Percentiles rank a stretch among this genome's conserved stretches.
Evolutionary conservation across 2,329 filamentous ascomycete species (phyloP).

Genomic region (Trichophyton schoenleinii): DNA sequence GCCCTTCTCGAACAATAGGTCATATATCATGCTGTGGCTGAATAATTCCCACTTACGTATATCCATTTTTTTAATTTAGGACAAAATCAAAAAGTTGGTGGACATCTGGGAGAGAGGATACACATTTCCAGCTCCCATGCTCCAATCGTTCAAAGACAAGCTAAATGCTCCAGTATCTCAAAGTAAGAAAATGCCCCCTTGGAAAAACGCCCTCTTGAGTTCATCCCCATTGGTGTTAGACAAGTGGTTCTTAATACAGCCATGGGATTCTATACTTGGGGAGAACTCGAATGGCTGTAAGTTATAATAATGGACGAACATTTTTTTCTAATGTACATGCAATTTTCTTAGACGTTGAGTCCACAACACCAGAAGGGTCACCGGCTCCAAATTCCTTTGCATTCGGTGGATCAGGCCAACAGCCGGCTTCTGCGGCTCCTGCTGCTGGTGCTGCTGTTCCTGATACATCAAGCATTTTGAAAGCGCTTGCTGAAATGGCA

Average conservation of each 20-base stretch:
- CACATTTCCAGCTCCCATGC: constrained; percentile 72
- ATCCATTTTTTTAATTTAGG: constrained; percentile 47
- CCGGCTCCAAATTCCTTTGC: constrained; percentile 35
- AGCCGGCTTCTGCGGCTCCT: constrained; percentile 16
- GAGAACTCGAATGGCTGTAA: constrained; percentile 7
- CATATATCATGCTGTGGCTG: constrained; percentile 16
- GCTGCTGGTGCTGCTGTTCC: constrained; percentile 28
- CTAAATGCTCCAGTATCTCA: constrained; percentile 48
- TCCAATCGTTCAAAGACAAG: constrained; percentile 72
- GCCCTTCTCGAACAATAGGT: constrained; percentile 3
- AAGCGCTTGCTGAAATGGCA: constrained; percentile 67
- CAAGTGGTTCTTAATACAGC: background rate
- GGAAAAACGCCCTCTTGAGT: background rate
- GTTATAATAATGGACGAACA: constrained; percentile 8
- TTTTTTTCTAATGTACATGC: constrained; percentile 19
- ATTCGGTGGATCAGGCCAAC: constrained; percentile 23
- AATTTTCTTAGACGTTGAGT: constrained; percentile 42
- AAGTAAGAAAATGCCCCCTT: constrained; percentile 45
- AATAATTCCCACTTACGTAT: constrained; percentile 40
- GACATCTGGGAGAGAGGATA: constrained; percentile 96
- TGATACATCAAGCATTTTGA: constrained; percentile 56
- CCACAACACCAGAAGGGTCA: constrained; percentile 55
- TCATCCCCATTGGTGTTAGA: background rate
- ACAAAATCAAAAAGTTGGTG: constrained; percentile 89
- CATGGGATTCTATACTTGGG: background rate